Evolutionary conservation across 805 yeast species (phyloP).

Genomic region (Ogataea trehalophila): DNA sequence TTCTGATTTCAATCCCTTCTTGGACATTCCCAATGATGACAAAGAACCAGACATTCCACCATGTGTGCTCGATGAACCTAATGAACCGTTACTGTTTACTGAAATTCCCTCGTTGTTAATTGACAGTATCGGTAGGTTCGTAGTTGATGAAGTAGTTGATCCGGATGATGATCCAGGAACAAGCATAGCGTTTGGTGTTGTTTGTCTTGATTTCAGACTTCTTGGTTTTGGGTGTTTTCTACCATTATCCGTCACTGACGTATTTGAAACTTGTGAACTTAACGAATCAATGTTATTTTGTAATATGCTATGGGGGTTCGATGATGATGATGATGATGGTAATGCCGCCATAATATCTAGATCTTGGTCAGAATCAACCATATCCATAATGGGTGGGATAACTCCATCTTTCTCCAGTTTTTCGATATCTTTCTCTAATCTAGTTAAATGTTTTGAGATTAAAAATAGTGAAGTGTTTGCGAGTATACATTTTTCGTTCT

Average conservation of each 20-base stretch:
- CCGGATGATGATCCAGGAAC: not conserved
- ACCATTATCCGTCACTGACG: conserved; percentile 10
- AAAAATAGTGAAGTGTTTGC: conserved; percentile 82
- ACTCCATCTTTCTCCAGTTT: conserved; percentile 78
- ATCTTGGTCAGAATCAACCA: conserved; percentile 15
- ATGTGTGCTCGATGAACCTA: not conserved
- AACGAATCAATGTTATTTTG: conserved; percentile 12
- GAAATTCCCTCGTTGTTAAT: not conserved
- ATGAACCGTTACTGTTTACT: not conserved
- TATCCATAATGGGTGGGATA: conserved; percentile 47
- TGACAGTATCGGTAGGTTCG: not conserved
- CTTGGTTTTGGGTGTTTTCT: conserved; percentile 11
- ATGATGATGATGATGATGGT: too few species aligned
- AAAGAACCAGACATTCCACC: not conserved
- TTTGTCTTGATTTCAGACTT: conserved; percentile 15
- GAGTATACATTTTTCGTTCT: conserved; percentile 70
- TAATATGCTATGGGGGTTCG: conserved; percentile 1
- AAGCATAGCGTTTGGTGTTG: conserved; percentile 11
- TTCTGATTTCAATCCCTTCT: conserved; percentile 16
- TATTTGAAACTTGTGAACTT: conserved; percentile 17
- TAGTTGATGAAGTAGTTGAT: not conserved
- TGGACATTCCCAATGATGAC: conserved; percentile 2
- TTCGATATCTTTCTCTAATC: conserved; percentile 70
- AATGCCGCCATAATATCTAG: conserved; percentile 4
- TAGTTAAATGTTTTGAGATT: conserved; percentile 67